A percentile compares a stretch with the other conserved stretches of the same genome.
Evolutionary conservation across 352 stramenopile species (phyloP).

Genomic region (Globisporangium nagaii): DNA sequence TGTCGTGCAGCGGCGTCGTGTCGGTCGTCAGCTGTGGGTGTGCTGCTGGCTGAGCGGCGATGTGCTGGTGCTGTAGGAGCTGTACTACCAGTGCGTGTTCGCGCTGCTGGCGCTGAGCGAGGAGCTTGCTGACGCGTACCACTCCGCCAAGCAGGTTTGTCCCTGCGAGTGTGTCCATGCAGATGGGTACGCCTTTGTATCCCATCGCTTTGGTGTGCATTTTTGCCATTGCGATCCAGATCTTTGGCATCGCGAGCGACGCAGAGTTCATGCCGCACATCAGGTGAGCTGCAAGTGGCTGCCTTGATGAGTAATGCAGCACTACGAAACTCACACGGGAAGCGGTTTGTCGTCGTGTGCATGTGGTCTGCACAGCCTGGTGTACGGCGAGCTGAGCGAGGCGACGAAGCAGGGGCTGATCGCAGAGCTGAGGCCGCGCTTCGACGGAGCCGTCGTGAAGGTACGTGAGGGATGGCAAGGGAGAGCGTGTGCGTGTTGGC

Average conservation of each 20-base stretch:
- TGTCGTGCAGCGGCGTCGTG: no score
- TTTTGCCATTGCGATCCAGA: no score
- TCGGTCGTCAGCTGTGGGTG: no score
- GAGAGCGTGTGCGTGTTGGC: not conserved
- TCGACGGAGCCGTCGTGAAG: constrained; percentile 26
- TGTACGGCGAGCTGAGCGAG: constrained; percentile 45
- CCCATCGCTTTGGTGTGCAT: no score
- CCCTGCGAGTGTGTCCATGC: not conserved
- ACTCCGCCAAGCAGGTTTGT: constrained; percentile 32
- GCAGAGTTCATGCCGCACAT: constrained; percentile 55
- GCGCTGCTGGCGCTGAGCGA: constrained; percentile 33
- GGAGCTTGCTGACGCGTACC: constrained; percentile 29
- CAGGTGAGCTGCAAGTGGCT: no score
- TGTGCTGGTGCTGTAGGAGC: not conserved
- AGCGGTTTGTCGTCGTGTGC: no score
- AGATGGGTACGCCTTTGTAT: no score
- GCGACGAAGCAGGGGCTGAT: constrained; percentile 24
- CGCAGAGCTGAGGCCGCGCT: constrained; percentile 28
- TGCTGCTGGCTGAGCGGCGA: no score
- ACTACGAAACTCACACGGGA: no score
- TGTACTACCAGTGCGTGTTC: constrained; percentile 75
- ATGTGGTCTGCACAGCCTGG: constrained; percentile 20
- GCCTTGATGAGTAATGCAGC: no score
- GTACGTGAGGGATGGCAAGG: constrained; percentile 17
- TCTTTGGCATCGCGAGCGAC: constrained; percentile 33